Evolutionary conservation across 768 basidiomycete genomes (phyloP), one percentile per base, ranked within the genome.

Genomic region (Lactarius psammicola): DNA sequence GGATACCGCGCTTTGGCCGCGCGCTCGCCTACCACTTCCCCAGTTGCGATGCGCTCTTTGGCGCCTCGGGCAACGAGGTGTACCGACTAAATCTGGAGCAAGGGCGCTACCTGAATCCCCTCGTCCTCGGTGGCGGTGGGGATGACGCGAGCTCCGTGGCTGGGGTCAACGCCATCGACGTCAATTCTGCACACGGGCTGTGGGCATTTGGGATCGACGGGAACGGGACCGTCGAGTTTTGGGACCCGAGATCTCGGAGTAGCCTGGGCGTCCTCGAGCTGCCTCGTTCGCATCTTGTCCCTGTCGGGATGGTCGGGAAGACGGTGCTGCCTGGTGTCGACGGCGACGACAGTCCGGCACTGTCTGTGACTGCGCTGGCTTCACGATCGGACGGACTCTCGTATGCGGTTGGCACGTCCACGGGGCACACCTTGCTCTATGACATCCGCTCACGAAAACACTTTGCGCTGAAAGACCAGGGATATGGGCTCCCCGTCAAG

Each of bases 81-180:
- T 98, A 89, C 74, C 88, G 97, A 1, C 86, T 98, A 65, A 98
- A 98, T 74, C 87, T 99, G 70, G 94, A 95, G 70, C 91, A 96
- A 78, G 97, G 97, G 2, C 85, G 94, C 15, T 98, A 94, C 75
- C 84, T 99, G 81, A 90, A 77, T 51, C 91, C 97, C 0, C 81
- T 95, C 30, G 78, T 80, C 10, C 81, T 94, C 42, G 76, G 82
- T 64, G 78, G 81, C 38, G 76, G 82, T 64, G 78, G 80, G 3
- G 79, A 79, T 9, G 80, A 75, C 2, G 81, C 80, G 40, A 81
- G 79, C 5, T 81, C 85, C 33, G 86, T 97, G 20, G 77, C 82
- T 1, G 97, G 95, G 13, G 92, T 98, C 65, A 98, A 98, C 73
- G 83, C 84, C 31, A 84, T 98, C 60, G 95, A 99, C 75, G 84